Evolutionary conservation across 2,329 filamentous ascomycete genomes (phyloP).

Genomic region (Sclerotiophoma versabilis): DNA sequence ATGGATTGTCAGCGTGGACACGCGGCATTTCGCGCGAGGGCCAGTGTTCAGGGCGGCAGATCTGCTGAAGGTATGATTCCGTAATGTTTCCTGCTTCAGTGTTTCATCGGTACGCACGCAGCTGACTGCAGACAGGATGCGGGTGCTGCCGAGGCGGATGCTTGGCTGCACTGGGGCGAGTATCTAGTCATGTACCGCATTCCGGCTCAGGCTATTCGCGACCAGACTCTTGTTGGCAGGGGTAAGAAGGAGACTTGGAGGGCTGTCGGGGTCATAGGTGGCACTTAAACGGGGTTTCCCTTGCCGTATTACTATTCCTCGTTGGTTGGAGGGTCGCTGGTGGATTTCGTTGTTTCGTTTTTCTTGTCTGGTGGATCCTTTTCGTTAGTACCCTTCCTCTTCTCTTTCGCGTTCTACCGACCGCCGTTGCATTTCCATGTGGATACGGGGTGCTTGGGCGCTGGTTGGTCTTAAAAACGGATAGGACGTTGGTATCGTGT

Average conservation of each 20-base stretch:
- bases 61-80: constrained; percentile 25
- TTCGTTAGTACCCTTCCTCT: no score
- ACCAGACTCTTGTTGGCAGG: constrained; percentile 35
- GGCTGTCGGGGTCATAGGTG: constrained; percentile 31
- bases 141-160: constrained; percentile 10
- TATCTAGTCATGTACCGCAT: constrained; percentile 47
- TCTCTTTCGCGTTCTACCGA: no score
- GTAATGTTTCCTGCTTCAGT: no score
- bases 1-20: constrained; percentile 40
- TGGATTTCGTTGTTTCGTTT: no score
- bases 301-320: background rate
- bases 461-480: no score
- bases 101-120: no score
- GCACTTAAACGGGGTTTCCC: background rate
- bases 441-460: no score
- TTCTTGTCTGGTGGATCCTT: no score
- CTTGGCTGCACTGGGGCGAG: constrained; percentile 44
- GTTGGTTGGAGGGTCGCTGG: background rate
- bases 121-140: no score
- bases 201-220: constrained; percentile 41
- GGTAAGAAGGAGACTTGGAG: constrained; percentile 27
- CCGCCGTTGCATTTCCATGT: no score
- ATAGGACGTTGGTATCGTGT: no score
- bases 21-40: constrained; percentile 38
- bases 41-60: constrained; percentile 44